These are phyloP conservation scores for Pistacia atlantica DNA, from an alignment of 345 rosid genomes.

Conservation along the genomic window DNA sequence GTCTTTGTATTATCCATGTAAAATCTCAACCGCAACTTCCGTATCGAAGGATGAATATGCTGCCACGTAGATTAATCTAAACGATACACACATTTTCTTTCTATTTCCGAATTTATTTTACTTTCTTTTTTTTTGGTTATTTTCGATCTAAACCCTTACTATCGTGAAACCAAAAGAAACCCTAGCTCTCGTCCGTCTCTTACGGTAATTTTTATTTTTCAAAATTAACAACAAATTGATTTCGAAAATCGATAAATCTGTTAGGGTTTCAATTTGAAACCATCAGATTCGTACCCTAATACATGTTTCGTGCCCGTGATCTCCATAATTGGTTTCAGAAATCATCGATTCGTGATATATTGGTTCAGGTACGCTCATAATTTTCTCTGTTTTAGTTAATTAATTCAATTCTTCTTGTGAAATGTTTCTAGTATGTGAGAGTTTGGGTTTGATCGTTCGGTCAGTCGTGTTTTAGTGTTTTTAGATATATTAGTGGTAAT, in stretches of 20 bases:
- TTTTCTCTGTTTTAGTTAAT: constrained; percentile 19
- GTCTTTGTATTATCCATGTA: background rate
- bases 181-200: constrained; percentile 57
- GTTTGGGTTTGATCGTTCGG: constrained; percentile 28
- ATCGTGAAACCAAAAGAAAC: constrained; percentile 61
- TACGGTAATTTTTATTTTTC: constrained; percentile 34
- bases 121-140: constrained; percentile 21
- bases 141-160: constrained; percentile 53
- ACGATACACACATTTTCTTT: constrained; percentile 3
- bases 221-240: constrained; percentile 40
- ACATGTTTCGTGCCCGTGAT: constrained; percentile 32
- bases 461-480: constrained; percentile 20
- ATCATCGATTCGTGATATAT: constrained; percentile 26
- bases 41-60: background rate
- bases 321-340: constrained; percentile 30
- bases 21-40: constrained; percentile 20
- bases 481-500: constrained; percentile 14
- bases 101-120: constrained; percentile 11
- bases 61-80: constrained; percentile 20
- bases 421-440: constrained; percentile 11
- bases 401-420: constrained; percentile 17
- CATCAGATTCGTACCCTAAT: constrained; percentile 41
- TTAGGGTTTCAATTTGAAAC: constrained; percentile 43
- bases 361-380: constrained; percentile 43
- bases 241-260: constrained; percentile 31